Evolutionary conservation across 495 filamentous ascomycete genomes (phyloP).

Genomic region (Aspergillus heteromorphus): DNA sequence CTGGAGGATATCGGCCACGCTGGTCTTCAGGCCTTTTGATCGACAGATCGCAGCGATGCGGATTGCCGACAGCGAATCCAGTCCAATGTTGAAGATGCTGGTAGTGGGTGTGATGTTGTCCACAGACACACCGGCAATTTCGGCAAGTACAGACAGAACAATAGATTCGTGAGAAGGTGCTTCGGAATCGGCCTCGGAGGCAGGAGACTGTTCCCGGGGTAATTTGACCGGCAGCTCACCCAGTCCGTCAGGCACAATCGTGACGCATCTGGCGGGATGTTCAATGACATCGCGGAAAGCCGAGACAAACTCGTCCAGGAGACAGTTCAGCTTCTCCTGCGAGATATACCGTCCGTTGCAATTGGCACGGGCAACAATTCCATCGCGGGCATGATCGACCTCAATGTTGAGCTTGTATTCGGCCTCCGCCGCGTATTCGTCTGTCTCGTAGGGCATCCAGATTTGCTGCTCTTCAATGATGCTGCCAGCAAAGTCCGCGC

Average conservation of each 20-base stretch:
- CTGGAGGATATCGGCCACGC: conserved; percentile 61
- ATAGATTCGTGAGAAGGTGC: conserved; percentile 31
- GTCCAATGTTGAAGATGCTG: conserved; percentile 77
- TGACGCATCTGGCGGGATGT: conserved; percentile 21
- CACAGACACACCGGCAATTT: conserved; percentile 56
- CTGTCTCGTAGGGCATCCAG: conserved; percentile 55
- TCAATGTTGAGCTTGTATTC: conserved; percentile 39
- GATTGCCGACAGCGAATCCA: conserved; percentile 89
- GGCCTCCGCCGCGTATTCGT: conserved; percentile 63
- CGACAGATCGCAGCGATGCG: conserved; percentile 61
- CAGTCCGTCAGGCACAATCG: conserved; percentile 18
- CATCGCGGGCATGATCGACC: conserved; percentile 24
- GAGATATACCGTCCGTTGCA: conserved; percentile 18
- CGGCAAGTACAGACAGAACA: conserved; percentile 58
- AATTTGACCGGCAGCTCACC: conserved; percentile 18
- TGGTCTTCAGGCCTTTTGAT: conserved; percentile 51
- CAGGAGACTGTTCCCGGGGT: neutral
- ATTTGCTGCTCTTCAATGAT: conserved; percentile 27
- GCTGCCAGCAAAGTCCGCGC: conserved; percentile 13
- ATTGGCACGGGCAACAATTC: conserved; percentile 27
- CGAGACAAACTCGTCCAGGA: conserved; percentile 46
- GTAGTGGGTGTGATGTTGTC: conserved; percentile 55
- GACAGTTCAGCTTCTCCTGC: conserved; percentile 36
- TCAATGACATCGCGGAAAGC: conserved; percentile 32
- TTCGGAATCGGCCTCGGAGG: conserved; percentile 1